Conservation (phyloP, 2,329 filamentous ascomycete genomes). For the Neurospora sp. region DNA sequence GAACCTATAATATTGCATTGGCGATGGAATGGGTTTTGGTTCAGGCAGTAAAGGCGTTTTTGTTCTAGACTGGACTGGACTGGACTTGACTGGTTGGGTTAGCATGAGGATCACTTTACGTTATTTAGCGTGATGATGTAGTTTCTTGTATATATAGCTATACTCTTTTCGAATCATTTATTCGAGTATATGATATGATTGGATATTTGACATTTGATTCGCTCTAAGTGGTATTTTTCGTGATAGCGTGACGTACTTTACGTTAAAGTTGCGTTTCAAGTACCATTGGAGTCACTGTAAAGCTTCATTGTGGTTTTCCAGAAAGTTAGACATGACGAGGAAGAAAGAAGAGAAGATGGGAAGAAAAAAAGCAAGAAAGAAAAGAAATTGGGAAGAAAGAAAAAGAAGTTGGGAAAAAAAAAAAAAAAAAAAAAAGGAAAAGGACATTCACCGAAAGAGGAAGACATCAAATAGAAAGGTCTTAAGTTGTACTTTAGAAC, state of each 20-base stretch:
- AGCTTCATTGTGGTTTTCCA: not conserved
- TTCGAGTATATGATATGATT: not conserved
- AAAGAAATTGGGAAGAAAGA: not conserved
- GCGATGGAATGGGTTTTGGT: not conserved
- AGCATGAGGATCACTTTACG: not conserved
- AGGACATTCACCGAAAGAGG: not conserved
- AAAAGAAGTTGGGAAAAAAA: too few species aligned
- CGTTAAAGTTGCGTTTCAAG: not conserved
- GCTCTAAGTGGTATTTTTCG: not conserved
- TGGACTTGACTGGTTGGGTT: not conserved
- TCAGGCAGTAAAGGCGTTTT: not conserved
- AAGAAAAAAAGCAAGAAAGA: too few species aligned
- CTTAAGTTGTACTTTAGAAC: not conserved
- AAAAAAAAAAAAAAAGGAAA: not conserved
- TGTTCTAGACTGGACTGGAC: not conserved
- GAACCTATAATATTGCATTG: not conserved
- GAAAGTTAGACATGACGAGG: not conserved
- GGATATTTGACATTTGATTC: not conserved
- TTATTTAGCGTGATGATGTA: not conserved
- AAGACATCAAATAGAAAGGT: not conserved
- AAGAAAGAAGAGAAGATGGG: not conserved
- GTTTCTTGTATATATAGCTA: not conserved
- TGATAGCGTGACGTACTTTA: not conserved
- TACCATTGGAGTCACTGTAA: not conserved
- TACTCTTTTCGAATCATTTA: not conserved